These are phyloP conservation scores for Cyclostephanos tholiformis DNA, from an alignment of 108 stramenopile species.

Conservation along the genomic window DNA sequence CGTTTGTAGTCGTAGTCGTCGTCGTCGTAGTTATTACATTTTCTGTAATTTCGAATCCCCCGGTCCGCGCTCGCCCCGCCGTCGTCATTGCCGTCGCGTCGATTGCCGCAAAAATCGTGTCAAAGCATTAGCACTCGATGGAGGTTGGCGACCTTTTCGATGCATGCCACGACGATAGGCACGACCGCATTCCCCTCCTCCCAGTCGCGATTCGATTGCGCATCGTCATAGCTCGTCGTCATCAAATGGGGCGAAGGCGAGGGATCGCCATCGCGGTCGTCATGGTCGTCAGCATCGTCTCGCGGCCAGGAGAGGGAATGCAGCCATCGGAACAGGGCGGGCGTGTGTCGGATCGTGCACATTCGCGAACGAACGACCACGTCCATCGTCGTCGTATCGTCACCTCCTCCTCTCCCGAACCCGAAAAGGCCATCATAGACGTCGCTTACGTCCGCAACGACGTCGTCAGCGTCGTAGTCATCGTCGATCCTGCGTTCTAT, in stretches of 20 bases:
- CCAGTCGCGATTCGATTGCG: neutral
- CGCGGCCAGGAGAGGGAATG: neutral
- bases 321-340: constrained; percentile 41
- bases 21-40: neutral
- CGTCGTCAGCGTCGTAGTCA: neutral
- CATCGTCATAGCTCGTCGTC: neutral
- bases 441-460: too few relatives aligned
- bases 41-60: neutral
- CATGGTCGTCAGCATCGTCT: neutral
- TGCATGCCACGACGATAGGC: constrained; percentile 42
- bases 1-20: too few relatives aligned
- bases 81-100: neutral
- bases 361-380: constrained; percentile 40
- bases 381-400: constrained; percentile 1
- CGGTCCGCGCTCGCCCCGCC: neutral
- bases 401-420: too few relatives aligned
- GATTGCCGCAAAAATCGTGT: constrained; percentile 16
- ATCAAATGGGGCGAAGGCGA: neutral
- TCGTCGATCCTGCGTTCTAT: constrained; percentile 4
- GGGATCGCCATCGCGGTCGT: neutral
- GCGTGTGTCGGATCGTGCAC: constrained; percentile 52
- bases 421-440: too few relatives aligned
- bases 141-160: constrained; percentile 50
- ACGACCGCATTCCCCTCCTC: constrained; percentile 7
- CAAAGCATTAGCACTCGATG: constrained; percentile 49